Conservation (phyloP, 2,329 filamentous ascomycete species). For the Fusarium burgessii region DNA sequence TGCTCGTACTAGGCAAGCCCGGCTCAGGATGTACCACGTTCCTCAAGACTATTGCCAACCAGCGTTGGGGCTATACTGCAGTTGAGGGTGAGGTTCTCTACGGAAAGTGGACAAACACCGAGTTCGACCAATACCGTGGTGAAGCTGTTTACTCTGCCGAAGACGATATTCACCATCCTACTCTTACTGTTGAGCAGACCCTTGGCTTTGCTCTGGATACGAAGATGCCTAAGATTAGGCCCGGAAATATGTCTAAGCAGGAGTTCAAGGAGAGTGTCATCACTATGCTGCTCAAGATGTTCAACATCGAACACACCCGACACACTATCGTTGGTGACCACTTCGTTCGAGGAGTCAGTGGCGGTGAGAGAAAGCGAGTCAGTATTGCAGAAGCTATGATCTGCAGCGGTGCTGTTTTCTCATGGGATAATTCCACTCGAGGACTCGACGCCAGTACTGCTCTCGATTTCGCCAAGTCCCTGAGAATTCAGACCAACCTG, state of each 20-base stretch:
- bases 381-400: slow-evolving; percentile 87
- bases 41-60: slow-evolving; percentile 75
- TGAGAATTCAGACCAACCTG: slow-evolving; percentile 84
- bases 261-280: slow-evolving; percentile 84
- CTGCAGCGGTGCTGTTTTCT: slow-evolving; percentile 76
- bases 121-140: slow-evolving; percentile 81
- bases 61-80: slow-evolving; percentile 67
- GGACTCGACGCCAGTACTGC: slow-evolving; percentile 77
- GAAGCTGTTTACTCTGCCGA: slow-evolving; percentile 85
- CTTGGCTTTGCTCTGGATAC: slow-evolving; percentile 86
- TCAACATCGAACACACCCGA: slow-evolving; percentile 90
- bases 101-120: slow-evolving; percentile 76
- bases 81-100: slow-evolving; percentile 79
- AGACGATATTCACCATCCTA: slow-evolving; percentile 87
- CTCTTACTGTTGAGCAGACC: slow-evolving; percentile 88
- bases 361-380: slow-evolving; percentile 78
- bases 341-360: slow-evolving; percentile 81
- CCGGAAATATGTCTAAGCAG: slow-evolving; percentile 75
- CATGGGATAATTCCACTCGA: slow-evolving; percentile 81
- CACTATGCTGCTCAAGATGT: slow-evolving; percentile 84
- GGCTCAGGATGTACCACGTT: slow-evolving; percentile 79
- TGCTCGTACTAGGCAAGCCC: slow-evolving; percentile 82
- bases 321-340: slow-evolving; percentile 87
- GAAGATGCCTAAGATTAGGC: slow-evolving; percentile 85
- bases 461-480: slow-evolving; percentile 74